phyloP scores from a whole-genome alignment of 1,284 basidiomycete species.

The Cryptococcus sp. region DNA sequence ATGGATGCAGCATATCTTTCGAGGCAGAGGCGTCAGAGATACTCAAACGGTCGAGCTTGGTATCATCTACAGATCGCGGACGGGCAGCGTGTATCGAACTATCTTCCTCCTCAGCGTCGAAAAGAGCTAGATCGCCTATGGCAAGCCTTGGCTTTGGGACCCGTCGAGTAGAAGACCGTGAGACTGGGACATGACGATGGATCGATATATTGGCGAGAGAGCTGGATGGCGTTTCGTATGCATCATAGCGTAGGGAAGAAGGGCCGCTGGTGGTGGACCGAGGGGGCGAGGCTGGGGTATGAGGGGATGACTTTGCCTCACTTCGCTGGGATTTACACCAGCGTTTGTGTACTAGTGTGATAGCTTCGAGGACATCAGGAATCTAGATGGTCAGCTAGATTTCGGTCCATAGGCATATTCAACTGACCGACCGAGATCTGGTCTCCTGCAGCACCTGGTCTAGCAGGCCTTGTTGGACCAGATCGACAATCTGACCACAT shows the following conservation, averaged over 20 bases:
- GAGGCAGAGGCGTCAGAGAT: no score
- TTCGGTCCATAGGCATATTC: no score
- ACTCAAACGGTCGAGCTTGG: no score
- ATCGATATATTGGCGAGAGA: background rate
- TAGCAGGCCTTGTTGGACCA: conserved; percentile 11
- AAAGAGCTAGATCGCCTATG: background rate
- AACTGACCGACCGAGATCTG: conserved; percentile 15
- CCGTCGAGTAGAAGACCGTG: background rate
- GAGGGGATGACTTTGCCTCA: conserved; percentile 1
- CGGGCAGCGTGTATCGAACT: background rate
- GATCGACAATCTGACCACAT: conserved; percentile 12
- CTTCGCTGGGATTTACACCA: background rate
- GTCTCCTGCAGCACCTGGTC: conserved; percentile 5
- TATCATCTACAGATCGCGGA: no score
- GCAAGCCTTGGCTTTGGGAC: background rate
- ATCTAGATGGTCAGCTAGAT: conserved; percentile 5
- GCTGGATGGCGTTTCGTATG: conserved; percentile 13
- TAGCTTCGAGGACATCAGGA: conserved; percentile 21
- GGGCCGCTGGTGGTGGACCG: background rate
- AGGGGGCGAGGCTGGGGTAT: background rate
- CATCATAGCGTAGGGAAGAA: conserved; percentile 19
- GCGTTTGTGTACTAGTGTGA: conserved; percentile 3
- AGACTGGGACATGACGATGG: background rate
- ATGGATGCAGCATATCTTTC: background rate
- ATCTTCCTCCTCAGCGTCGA: background rate